Percentiles rank a stretch among this genome's conserved stretches.
phyloP scores from a whole-genome alignment of 2,329 filamentous ascomycete genomes.

The Madurella fahalii region DNA sequence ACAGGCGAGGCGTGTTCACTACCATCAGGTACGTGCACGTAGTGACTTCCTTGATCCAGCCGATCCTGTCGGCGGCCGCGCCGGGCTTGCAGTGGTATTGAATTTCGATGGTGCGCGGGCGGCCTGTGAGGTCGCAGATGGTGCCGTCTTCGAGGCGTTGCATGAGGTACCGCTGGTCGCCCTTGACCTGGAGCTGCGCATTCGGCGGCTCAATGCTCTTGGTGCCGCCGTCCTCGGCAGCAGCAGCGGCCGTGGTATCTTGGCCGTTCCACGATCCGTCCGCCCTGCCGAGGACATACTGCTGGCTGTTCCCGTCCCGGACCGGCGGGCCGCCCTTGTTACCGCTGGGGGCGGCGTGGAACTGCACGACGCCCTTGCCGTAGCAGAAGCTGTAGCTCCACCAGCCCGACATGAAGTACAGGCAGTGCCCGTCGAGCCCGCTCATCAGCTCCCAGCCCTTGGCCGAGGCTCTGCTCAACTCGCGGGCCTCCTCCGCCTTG shows the following conservation, averaged over 20 bases:
- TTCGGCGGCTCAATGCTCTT: constrained; percentile 35
- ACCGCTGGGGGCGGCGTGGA: constrained; percentile 71
- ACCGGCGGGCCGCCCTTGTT: constrained; percentile 68
- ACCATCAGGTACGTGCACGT: constrained; percentile 94
- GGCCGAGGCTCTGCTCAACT: constrained; percentile 70
- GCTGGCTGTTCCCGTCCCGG: constrained; percentile 69
- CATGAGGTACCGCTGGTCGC: constrained; percentile 79
- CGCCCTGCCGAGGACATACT: constrained; percentile 71
- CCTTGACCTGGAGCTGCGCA: constrained; percentile 73
- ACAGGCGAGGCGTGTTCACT: constrained; percentile 82
- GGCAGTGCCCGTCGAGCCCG: constrained; percentile 72
- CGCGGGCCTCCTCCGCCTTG: constrained; percentile 72
- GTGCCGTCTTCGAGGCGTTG: constrained; percentile 78
- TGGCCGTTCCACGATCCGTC: constrained; percentile 18
- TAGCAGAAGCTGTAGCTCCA: constrained; percentile 97
- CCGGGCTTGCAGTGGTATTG: constrained; percentile 77
- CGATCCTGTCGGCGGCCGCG: constrained; percentile 68
- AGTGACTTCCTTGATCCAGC: constrained; percentile 87
- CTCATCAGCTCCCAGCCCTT: constrained; percentile 77
- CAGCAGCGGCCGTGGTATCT: constrained; percentile 21
- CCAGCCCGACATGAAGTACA: constrained; percentile 82
- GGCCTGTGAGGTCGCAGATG: constrained; percentile 78
- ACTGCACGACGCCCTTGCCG: constrained; percentile 80
- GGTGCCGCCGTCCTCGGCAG: constrained; percentile 18
- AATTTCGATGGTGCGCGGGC: constrained; percentile 78